phyloP scores from a whole-genome alignment of 1,284 basidiomycete species.

The Leccinum griseonigrum region DNA sequence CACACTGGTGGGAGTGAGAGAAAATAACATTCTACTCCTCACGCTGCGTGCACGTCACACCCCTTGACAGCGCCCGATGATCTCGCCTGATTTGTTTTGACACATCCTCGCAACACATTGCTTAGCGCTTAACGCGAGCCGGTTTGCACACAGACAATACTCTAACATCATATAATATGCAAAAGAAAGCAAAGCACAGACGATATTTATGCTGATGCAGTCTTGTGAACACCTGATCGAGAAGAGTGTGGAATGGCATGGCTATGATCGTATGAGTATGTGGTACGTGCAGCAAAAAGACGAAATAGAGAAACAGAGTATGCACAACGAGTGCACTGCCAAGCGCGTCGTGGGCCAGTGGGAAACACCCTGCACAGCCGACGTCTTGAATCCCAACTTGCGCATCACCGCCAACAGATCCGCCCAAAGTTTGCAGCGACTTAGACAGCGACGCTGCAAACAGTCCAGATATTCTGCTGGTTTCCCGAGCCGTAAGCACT shows the following conservation, averaged over 20 bases:
- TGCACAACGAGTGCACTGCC: constrained; percentile 12
- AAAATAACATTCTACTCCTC: not conserved
- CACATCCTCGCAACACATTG: not conserved
- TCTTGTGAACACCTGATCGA: constrained; percentile 22
- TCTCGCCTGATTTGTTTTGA: constrained; percentile 18
- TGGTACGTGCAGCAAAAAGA: constrained; percentile 30
- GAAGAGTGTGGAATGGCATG: constrained; percentile 28
- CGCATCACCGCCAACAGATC: constrained; percentile 80
- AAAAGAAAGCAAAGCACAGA: constrained; percentile 28
- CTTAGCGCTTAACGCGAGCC: not conserved
- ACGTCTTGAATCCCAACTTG: constrained; percentile 85
- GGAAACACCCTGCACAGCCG: constrained; percentile 58
- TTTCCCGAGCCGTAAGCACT: constrained; percentile 79
- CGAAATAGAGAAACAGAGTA: constrained; percentile 34
- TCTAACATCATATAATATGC: constrained; percentile 45
- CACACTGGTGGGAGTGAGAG: not conserved
- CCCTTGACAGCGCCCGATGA: constrained; percentile 20
- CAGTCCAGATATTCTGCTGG: constrained; percentile 61
- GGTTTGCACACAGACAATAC: constrained; percentile 13
- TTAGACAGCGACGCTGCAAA: constrained; percentile 88
- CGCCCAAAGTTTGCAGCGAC: constrained; percentile 73
- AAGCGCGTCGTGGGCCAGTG: constrained; percentile 23
- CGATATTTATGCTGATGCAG: constrained; percentile 36
- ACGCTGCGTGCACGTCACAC: not conserved
- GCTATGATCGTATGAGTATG: constrained; percentile 26